Percentiles rank a stretch among this genome's conserved stretches.
Conservation (phyloP, 176 grass and related monocot species). For the Dendrocalamus sinicus region DNA sequence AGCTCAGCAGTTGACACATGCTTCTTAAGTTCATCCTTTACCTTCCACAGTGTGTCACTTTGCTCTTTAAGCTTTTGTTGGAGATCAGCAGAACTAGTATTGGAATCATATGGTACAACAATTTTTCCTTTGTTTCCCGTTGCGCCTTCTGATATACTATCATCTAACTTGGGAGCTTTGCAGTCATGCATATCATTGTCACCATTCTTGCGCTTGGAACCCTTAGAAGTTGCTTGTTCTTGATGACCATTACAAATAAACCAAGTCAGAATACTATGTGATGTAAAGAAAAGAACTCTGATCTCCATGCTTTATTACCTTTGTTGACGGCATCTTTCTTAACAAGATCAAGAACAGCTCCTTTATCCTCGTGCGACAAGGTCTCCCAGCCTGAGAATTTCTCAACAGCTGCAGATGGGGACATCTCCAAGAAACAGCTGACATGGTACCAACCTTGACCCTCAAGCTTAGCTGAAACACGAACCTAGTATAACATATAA, state of each 20-base stretch:
- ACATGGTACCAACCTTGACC: constrained; percentile 82
- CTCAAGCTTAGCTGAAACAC: constrained; percentile 78
- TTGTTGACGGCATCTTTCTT: constrained; percentile 51
- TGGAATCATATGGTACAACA: constrained; percentile 43
- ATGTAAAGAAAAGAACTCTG: not conserved
- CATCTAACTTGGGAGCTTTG: constrained; percentile 66
- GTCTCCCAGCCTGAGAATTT: constrained; percentile 85
- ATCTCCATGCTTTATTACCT: constrained; percentile 48
- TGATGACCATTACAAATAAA: constrained; percentile 40
- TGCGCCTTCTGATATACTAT: constrained; percentile 51
- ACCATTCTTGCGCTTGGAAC: constrained; percentile 72
- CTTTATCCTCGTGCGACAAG: constrained; percentile 67
- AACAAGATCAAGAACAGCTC: constrained; percentile 59
- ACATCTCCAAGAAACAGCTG: constrained; percentile 75
- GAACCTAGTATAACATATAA: constrained; percentile 67
- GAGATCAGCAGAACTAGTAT: constrained; percentile 51
- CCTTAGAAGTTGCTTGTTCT: constrained; percentile 63
- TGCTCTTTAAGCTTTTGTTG: constrained; percentile 77
- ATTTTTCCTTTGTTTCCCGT: constrained; percentile 41
- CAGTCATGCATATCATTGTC: constrained; percentile 31
- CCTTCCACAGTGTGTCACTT: constrained; percentile 82
- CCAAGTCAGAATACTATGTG: constrained; percentile 37
- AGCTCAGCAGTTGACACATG: constrained; percentile 77
- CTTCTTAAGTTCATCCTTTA: constrained; percentile 91
- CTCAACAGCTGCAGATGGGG: constrained; percentile 63